Percentiles rank a stretch among this genome's conserved stretches.
phyloP scores from a whole-genome alignment of 2,329 filamentous ascomycete genomes.

The Calonectria pauciramosa region DNA sequence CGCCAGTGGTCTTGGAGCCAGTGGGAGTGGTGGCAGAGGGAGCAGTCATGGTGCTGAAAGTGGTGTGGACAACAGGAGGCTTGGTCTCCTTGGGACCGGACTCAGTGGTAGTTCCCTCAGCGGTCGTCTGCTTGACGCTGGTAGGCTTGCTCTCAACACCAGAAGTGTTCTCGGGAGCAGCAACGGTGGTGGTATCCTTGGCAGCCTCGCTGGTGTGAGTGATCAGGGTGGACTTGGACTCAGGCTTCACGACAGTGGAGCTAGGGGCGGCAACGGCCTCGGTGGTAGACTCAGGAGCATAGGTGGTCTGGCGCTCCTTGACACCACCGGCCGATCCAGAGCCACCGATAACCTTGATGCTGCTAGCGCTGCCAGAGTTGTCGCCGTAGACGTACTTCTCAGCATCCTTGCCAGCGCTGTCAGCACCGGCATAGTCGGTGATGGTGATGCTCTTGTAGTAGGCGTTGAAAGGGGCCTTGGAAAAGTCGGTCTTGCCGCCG shows the following conservation, averaged over 20 bases:
- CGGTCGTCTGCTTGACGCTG: constrained; percentile 27
- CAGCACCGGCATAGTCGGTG: constrained; percentile 67
- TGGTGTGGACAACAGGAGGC: constrained; percentile 32
- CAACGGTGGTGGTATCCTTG: constrained; percentile 24
- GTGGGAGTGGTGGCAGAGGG: constrained; percentile 23
- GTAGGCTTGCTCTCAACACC: constrained; percentile 26
- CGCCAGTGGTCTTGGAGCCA: constrained; percentile 27
- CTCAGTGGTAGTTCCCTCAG: background rate
- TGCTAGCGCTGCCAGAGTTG: constrained; percentile 62
- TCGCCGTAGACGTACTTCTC: constrained; percentile 67
- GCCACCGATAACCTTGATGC: constrained; percentile 64
- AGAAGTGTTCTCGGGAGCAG: background rate
- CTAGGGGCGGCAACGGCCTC: constrained; percentile 32
- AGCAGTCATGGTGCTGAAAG: constrained; percentile 32
- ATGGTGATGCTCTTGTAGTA: constrained; percentile 71
- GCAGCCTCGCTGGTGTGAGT: constrained; percentile 21
- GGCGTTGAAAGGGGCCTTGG: constrained; percentile 65
- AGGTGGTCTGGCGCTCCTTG: constrained; percentile 19
- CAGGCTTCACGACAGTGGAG: constrained; percentile 22
- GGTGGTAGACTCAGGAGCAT: constrained; percentile 21
- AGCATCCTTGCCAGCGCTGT: constrained; percentile 54
- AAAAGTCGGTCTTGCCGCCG: constrained; percentile 70
- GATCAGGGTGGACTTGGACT: constrained; percentile 29
- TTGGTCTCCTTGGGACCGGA: constrained; percentile 28
- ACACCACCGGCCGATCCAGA: constrained; percentile 42